Base-by-base conservation (phyloP, 2,329 filamentous ascomycete species). In the Alternaria sp. region DNA sequence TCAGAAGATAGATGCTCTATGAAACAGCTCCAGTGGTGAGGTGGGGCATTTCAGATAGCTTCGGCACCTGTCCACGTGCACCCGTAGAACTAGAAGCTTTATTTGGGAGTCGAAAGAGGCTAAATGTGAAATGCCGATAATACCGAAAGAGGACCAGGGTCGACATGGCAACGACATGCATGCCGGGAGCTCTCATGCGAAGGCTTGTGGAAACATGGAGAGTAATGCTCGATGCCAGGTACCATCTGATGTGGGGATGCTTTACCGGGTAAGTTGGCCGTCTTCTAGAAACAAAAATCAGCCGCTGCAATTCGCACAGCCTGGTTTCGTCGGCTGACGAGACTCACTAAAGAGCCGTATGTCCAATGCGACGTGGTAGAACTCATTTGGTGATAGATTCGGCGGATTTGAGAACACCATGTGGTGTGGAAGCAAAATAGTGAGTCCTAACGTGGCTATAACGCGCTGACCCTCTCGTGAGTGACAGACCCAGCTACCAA, bases 11-110 rank as follows among this genome's bases (percentile, higher is more conserved):
- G 28, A 34, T 30, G 46, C 22, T 48, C 26, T 39, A 18, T 58
- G 51, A 46, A 43, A 53, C 44, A 30, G 55, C 59, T 42, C 59
- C 55, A 57, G 61, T 65, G 66, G 66, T 66, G 66, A 59, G 56
- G 67, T 69, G 66, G 67, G 67, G 66, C 67, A 59, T 48, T 36
- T 24, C 42, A 11, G 47, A 53, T 49, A 38, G 9, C 18, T n/a
- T 48, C 42, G 28, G 48, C 53, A 54, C 24, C 16, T 32, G 54
- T 58, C 20, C 62, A 56, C 43, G 28, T 59, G 62, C 63, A 51
- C 61, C 32, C 56, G 52, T 55, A 61, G 59, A 54, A 51, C 38
- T 49, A 61, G 59, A 43, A 59, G 6, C 38, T 14, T 22, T 18
- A 7, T 30, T 51, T 26, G 54, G n/a, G 7, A 26, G 36, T 42